A percentile compares a stretch with the other conserved stretches of the same genome.
Evolutionary conservation across 179 eudicot species (phyloP).

Genomic region (Gypsophila paniculata): DNA sequence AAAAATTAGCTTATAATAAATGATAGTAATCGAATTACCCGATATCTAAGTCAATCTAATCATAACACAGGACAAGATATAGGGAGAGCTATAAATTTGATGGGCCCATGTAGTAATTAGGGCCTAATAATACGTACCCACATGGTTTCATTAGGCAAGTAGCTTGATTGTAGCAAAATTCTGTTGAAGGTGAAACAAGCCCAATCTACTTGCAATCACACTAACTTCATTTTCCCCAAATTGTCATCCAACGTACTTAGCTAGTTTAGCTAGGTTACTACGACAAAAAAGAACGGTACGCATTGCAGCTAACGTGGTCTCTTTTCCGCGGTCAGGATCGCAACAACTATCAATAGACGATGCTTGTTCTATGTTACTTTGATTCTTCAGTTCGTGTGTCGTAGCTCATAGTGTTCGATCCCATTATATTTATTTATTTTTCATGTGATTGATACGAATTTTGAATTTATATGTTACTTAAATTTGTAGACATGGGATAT

Average conservation of each 20-base stretch:
- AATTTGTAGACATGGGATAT: too few relatives aligned
- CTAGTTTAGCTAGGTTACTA: background rate
- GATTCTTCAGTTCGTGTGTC: too few relatives aligned
- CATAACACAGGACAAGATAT: too few relatives aligned
- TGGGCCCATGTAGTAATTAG: background rate
- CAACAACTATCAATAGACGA: too few relatives aligned
- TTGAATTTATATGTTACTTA: too few relatives aligned
- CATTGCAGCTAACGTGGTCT: background rate
- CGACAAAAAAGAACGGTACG: constrained; percentile 1
- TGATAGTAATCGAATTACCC: too few relatives aligned
- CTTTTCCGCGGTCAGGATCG: constrained; percentile 1
- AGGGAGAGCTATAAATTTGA: background rate
- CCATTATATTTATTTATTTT: too few relatives aligned
- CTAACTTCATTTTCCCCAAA: background rate
- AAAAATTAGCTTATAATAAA: too few relatives aligned
- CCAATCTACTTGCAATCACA: background rate
- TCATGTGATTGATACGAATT: too few relatives aligned
- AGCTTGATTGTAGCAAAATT: background rate
- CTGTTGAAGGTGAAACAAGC: constrained; percentile 10
- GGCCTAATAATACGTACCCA: background rate
- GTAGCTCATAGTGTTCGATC: too few relatives aligned
- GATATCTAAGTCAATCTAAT: too few relatives aligned
- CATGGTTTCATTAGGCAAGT: background rate
- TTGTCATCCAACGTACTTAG: background rate
- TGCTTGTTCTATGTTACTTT: too few relatives aligned